Conservation (phyloP, 768 basidiomycete species). For the Candolleomyces eurysporus region DNA sequence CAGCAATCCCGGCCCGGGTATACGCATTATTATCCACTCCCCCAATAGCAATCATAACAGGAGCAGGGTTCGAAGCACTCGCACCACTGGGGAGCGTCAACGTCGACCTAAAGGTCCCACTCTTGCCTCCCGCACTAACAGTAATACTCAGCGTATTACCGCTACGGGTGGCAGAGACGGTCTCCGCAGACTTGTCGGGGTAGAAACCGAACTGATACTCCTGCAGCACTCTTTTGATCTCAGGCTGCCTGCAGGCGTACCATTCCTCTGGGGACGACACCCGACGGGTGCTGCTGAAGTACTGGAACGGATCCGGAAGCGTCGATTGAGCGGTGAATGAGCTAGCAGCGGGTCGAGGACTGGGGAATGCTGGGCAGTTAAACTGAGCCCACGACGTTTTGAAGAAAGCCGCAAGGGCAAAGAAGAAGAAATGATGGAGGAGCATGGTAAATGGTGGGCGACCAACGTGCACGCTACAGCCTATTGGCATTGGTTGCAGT, state of each 20-base stretch:
- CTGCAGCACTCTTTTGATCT: constrained; percentile 36
- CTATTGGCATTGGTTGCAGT: background rate
- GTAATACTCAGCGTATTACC: constrained; percentile 11
- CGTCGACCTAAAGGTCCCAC: constrained; percentile 31
- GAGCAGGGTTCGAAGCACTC: constrained; percentile 7
- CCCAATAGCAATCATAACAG: constrained; percentile 11
- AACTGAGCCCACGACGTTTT: background rate
- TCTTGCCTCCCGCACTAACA: constrained; percentile 18
- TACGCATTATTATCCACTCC: constrained; percentile 9
- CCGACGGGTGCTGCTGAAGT: constrained; percentile 28
- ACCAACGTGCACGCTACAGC: background rate
- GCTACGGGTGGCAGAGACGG: constrained; percentile 28
- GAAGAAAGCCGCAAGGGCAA: constrained; percentile 1
- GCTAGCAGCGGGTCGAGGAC: constrained; percentile 6
- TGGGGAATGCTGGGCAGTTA: constrained; percentile 10
- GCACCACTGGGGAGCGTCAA: constrained; percentile 32
- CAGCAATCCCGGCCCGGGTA: constrained; percentile 19
- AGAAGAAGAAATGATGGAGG: background rate
- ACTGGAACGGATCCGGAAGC: constrained; percentile 40
- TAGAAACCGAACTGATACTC: constrained; percentile 34
- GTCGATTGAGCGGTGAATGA: constrained; percentile 6
- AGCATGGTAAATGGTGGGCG: background rate
- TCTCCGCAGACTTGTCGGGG: constrained; percentile 29
- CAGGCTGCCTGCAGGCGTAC: constrained; percentile 32
- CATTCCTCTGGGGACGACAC: constrained; percentile 33